Conservation (phyloP, 306 rosid species). For the Prunus dulcis region DNA sequence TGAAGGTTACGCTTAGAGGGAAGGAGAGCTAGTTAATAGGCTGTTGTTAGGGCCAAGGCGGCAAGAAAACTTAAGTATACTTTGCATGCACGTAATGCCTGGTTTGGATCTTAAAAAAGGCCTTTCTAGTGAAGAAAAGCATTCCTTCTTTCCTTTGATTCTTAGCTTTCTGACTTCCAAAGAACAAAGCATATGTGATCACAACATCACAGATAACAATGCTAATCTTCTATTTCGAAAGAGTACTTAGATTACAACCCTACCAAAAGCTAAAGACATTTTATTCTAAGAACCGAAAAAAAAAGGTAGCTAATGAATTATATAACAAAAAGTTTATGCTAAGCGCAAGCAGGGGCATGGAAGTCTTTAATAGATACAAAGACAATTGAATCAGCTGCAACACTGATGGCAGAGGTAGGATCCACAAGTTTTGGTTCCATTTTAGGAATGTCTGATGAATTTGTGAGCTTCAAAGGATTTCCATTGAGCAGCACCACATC, state of each 20-base stretch:
- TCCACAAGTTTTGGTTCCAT: constrained; percentile 39
- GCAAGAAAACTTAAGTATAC: constrained; percentile 49
- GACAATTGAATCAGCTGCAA: constrained; percentile 41
- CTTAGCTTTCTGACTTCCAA: background rate
- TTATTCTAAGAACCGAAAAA: background rate
- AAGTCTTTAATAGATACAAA: constrained; percentile 37
- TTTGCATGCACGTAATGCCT: constrained; percentile 52
- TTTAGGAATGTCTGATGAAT: constrained; percentile 37
- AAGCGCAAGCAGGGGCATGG: constrained; percentile 50
- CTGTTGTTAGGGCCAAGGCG: constrained; percentile 20
- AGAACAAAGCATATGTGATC: background rate
- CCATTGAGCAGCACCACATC: constrained; percentile 50
- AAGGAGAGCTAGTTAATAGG: constrained; percentile 7
- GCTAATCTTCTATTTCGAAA: background rate
- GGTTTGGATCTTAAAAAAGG: constrained; percentile 41
- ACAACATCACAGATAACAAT: no score
- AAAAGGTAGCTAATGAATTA: background rate
- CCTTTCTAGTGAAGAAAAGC: constrained; percentile 47
- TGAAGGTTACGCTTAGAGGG: constrained; percentile 33
- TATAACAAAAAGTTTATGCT: background rate
- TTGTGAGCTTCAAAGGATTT: constrained; percentile 37
- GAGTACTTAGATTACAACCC: background rate
- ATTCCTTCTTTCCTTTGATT: constrained; percentile 41
- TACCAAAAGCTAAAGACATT: background rate
- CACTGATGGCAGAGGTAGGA: constrained; percentile 32